Evolutionary conservation across 257 asterid species (phyloP).

Genomic region (Plantago elongata): DNA sequence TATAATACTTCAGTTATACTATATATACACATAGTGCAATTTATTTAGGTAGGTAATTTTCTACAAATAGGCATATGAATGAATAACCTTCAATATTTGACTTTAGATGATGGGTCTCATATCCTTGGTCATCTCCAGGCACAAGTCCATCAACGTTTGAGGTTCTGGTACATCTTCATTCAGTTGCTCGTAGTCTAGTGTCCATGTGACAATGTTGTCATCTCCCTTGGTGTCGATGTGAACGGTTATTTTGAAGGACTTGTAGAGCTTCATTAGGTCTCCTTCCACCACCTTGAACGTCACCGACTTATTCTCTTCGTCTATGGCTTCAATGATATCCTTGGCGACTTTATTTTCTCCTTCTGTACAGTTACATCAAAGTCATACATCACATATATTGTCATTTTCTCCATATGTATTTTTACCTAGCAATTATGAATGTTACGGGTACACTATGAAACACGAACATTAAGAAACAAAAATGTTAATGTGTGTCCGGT

Average conservation of each 20-base stretch:
- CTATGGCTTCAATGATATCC: slow-evolving; percentile 34
- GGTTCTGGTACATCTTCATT: slow-evolving; percentile 31
- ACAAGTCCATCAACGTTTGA: slow-evolving; percentile 23
- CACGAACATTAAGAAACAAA: too few relatives aligned
- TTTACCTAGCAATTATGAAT: too few relatives aligned
- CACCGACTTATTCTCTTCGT: slow-evolving; percentile 35
- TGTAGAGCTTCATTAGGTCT: slow-evolving; percentile 38
- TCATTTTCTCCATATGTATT: too few relatives aligned
- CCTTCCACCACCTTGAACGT: slow-evolving; percentile 37
- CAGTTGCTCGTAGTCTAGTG: slow-evolving; percentile 35
- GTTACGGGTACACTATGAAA: too few relatives aligned
- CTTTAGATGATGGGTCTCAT: slow-evolving; percentile 29
- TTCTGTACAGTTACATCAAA: slow-evolving; percentile 9
- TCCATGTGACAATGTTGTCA: slow-evolving; percentile 32
- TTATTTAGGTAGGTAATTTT: background rate
- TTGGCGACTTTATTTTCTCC: slow-evolving; percentile 34
- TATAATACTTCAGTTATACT: too few relatives aligned
- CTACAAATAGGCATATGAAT: too few relatives aligned
- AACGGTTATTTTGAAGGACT: slow-evolving; percentile 17
- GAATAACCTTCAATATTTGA: too few relatives aligned
- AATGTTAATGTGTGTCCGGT: too few relatives aligned
- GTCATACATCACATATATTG: background rate
- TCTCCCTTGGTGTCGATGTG: slow-evolving; percentile 32
- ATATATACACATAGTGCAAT: too few relatives aligned
- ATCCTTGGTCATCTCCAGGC: slow-evolving; percentile 31